These are phyloP conservation scores for Solanum acaule DNA, from an alignment of 257 asterid species.

Conservation along the genomic window DNA sequence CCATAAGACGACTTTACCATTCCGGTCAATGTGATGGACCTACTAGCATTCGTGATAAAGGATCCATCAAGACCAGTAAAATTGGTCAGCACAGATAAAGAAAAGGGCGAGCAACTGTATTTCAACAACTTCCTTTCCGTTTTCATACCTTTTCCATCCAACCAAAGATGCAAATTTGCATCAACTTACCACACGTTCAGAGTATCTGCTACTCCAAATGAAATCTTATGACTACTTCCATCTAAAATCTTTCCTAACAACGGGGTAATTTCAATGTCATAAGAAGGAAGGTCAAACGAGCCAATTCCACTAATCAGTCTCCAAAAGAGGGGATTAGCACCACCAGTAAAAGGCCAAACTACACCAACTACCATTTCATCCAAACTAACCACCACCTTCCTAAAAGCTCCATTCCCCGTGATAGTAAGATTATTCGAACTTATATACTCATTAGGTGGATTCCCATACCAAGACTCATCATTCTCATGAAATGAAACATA, in stretches of 20 bases:
- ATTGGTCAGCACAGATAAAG: conserved; percentile 6
- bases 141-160: conserved; percentile 32
- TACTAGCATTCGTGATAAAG: conserved; percentile 29
- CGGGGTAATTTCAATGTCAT: conserved; percentile 64
- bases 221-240: conserved; percentile 37
- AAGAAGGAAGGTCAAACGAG: conserved; percentile 67
- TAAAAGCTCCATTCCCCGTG: conserved; percentile 64
- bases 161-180: conserved; percentile 85
- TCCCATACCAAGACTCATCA: conserved; percentile 72
- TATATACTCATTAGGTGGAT: conserved; percentile 50
- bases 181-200: conserved; percentile 71
- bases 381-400: conserved; percentile 53
- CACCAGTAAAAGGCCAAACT: conserved; percentile 79
- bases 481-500: conserved; percentile 74
- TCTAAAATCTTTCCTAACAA: conserved; percentile 47
- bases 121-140: conserved; percentile 41
- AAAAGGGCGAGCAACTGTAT: conserved; percentile 13
- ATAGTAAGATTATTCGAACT: conserved; percentile 24
- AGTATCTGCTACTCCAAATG: conserved; percentile 49
- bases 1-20: conserved; percentile 59
- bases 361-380: conserved; percentile 40
- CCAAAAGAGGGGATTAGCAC: conserved; percentile 73
- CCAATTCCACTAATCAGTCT: conserved; percentile 72
- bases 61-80: conserved; percentile 51
- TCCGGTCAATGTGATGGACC: conserved; percentile 40